Conservation (phyloP, 495 filamentous ascomycete genomes). For the Penicillium longicatenatum region DNA sequence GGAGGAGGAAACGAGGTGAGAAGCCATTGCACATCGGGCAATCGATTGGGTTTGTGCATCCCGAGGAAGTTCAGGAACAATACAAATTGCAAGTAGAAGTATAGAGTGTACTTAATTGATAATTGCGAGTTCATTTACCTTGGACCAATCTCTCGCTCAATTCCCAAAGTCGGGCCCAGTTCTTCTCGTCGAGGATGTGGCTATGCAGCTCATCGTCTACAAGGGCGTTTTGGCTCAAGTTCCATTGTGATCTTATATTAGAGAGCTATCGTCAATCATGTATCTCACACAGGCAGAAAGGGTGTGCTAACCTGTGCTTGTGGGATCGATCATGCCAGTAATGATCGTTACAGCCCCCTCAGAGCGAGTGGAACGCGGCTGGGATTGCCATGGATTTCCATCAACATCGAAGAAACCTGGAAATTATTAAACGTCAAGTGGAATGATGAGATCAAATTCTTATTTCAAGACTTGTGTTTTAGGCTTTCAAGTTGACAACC, state of each 20-base stretch:
- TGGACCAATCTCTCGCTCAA: constrained; percentile 19
- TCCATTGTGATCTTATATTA: constrained; percentile 10
- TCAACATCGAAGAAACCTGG: constrained; percentile 19
- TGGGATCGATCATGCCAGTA: constrained; percentile 28
- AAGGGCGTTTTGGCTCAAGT: constrained; percentile 20
- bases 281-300: neutral
- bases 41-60: neutral
- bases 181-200: constrained; percentile 18
- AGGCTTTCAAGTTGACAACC: too few relatives aligned
- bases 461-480: too few relatives aligned
- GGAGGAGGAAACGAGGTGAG: constrained; percentile 25
- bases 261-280: neutral
- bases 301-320: constrained; percentile 18
- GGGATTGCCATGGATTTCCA: constrained; percentile 13
- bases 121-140: neutral
- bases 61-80: neutral
- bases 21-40: constrained; percentile 12
- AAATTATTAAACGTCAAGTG: neutral
- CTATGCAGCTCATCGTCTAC: constrained; percentile 21
- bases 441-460: neutral
- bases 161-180: constrained; percentile 22
- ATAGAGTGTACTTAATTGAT: neutral
- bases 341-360: constrained; percentile 26
- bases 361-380: constrained; percentile 16
- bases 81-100: neutral